Conservation (phyloP, 2,329 filamentous ascomycete species). For the Aotearoamyces nothofagi region DNA sequence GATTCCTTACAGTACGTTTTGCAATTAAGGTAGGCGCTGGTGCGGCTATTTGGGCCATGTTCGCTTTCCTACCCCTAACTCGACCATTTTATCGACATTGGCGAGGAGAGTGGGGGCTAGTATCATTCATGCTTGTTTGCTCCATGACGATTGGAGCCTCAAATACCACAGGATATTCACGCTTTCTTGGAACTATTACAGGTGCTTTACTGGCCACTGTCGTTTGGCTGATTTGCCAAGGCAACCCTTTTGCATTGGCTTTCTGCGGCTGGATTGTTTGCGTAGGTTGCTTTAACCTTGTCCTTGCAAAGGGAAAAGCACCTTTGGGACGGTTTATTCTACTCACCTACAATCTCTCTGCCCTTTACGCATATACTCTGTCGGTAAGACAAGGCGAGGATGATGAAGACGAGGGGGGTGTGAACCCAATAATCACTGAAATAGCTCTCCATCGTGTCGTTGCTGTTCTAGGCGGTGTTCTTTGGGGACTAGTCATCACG, state of each 20-base stretch:
- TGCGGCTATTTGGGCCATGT: constrained; percentile 75
- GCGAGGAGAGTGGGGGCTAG: constrained; percentile 90
- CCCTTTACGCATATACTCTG: constrained; percentile 85
- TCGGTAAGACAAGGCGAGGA: constrained; percentile 66
- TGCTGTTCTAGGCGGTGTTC: constrained; percentile 69
- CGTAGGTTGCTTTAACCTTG: constrained; percentile 78
- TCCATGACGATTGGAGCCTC: constrained; percentile 95
- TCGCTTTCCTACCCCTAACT: constrained; percentile 69
- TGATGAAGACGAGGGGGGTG: constrained; percentile 78
- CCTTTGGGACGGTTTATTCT: constrained; percentile 89
- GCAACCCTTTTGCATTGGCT: constrained; percentile 61
- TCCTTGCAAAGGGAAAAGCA: constrained; percentile 67
- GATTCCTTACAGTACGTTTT: constrained; percentile 38
- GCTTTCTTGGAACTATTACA: constrained; percentile 74
- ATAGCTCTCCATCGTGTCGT: constrained; percentile 81
- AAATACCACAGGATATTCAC: constrained; percentile 79
- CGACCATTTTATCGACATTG: constrained; percentile 71
- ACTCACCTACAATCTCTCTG: constrained; percentile 89
- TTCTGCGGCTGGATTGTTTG: constrained; percentile 72
- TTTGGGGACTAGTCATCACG: constrained; percentile 88
- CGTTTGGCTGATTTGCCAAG: constrained; percentile 63
- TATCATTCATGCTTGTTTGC: constrained; percentile 97
- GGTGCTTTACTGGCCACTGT: constrained; percentile 63
- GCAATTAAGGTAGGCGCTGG: constrained; percentile 89
- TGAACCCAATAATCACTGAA: constrained; percentile 69